These are phyloP conservation scores for Boletus barrowsii DNA, from an alignment of 768 basidiomycete species.

Conservation along the genomic window DNA sequence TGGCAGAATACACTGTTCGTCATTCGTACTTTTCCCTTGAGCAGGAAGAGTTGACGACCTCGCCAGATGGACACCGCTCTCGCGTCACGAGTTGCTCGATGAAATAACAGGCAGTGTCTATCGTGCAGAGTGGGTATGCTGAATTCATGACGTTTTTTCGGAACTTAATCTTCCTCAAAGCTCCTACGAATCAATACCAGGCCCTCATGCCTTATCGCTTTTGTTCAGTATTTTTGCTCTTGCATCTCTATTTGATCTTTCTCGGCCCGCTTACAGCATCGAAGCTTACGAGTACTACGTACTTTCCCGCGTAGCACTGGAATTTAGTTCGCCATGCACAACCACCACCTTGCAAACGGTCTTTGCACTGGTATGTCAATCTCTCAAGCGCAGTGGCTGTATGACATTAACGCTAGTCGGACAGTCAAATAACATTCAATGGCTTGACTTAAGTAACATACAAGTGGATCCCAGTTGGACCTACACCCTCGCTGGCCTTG, in stretches of 20 bases:
- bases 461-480: constrained; percentile 45
- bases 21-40: background rate
- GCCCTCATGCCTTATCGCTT: constrained; percentile 57
- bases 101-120: constrained; percentile 55
- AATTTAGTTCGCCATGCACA: constrained; percentile 41
- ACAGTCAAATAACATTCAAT: constrained; percentile 43
- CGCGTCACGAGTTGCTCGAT: constrained; percentile 53
- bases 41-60: background rate
- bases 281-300: constrained; percentile 63
- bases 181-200: constrained; percentile 36
- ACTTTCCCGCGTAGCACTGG: constrained; percentile 52
- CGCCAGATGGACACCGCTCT: constrained; percentile 51
- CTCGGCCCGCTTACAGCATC: constrained; percentile 43
- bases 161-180: constrained; percentile 24
- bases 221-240: constrained; percentile 67
- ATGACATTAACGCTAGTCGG: background rate
- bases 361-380: constrained; percentile 50
- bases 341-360: constrained; percentile 56
- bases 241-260: constrained; percentile 58
- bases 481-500: constrained; percentile 59
- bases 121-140: constrained; percentile 42
- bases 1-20: constrained; percentile 58
- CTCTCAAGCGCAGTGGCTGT: background rate
- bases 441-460: constrained; percentile 55
- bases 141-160: background rate